Evolutionary conservation across 257 asterid species (phyloP).

Genomic region (Ophiorrhiza pumila): DNA sequence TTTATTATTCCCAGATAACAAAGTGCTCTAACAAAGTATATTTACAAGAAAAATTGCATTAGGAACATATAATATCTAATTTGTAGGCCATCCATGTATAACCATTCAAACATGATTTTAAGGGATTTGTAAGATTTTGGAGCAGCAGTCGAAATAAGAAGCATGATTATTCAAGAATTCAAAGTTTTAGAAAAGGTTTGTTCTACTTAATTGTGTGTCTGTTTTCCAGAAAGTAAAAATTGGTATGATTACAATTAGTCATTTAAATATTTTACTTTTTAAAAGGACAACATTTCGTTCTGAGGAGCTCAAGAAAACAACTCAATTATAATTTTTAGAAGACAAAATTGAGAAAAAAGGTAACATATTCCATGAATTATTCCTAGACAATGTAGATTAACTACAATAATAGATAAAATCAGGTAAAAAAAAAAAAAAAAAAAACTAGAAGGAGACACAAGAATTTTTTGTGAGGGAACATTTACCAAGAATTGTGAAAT

Average conservation of each 20-base stretch:
- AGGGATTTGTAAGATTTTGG: slow-evolving; percentile 14
- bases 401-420: not conserved
- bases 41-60: not conserved
- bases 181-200: not conserved
- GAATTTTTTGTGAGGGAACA: not conserved
- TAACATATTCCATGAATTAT: no score
- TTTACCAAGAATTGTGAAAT: slow-evolving; percentile 11
- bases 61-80: not conserved
- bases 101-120: not conserved
- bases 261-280: no score
- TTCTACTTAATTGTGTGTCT: not conserved
- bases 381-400: no score
- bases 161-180: not conserved
- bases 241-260: not conserved
- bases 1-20: not conserved
- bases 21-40: not conserved
- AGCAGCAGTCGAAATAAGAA: not conserved
- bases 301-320: no score
- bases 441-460: not conserved
- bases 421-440: not conserved
- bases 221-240: not conserved
- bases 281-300: no score
- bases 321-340: no score
- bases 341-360: no score
- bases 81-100: slow-evolving; percentile 10